phyloP scores from a whole-genome alignment of 495 filamentous ascomycete genomes.

The Tuber magnatum region DNA sequence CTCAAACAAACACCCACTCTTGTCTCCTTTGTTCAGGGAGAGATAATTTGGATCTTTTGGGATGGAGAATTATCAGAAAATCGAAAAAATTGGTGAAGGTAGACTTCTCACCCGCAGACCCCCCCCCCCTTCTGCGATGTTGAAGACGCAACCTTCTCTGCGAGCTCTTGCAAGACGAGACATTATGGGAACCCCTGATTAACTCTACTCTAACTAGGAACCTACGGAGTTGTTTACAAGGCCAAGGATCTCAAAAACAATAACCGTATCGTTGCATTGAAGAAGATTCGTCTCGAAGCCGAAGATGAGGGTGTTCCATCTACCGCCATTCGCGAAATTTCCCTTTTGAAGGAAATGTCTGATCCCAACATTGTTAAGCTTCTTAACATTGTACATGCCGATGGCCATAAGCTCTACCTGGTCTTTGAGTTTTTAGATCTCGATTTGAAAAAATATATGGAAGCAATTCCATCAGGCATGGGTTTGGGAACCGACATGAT shows the following conservation, averaged over 20 bases:
- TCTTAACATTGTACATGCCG: constrained; percentile 91
- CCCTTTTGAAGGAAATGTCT: constrained; percentile 91
- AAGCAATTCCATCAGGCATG: constrained; percentile 78
- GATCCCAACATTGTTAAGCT: constrained; percentile 90
- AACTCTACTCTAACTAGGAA: constrained; percentile 50
- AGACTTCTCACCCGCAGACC: too few relatives aligned
- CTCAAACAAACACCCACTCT: background rate
- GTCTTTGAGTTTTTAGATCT: constrained; percentile 92
- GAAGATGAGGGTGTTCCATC: constrained; percentile 96
- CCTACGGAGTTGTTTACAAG: constrained; percentile 91
- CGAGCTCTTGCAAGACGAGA: background rate
- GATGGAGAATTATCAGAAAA: constrained; percentile 99
- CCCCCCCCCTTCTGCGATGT: constrained; percentile 4
- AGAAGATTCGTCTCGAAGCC: constrained; percentile 96
- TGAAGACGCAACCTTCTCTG: background rate
- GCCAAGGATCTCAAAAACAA: constrained; percentile 70
- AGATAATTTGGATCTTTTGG: background rate
- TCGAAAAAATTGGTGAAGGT: constrained; percentile 99
- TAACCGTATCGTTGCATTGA: constrained; percentile 82
- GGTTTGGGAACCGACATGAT: constrained; percentile 87
- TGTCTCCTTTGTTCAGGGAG: background rate
- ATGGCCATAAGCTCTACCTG: constrained; percentile 92
- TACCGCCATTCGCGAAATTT: constrained; percentile 95
- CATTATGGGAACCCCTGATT: background rate
- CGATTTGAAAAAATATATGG: constrained; percentile 98